These are phyloP conservation scores for Aspergillus ellipticus DNA, from an alignment of 495 filamentous ascomycete species.

Conservation along the genomic window DNA sequence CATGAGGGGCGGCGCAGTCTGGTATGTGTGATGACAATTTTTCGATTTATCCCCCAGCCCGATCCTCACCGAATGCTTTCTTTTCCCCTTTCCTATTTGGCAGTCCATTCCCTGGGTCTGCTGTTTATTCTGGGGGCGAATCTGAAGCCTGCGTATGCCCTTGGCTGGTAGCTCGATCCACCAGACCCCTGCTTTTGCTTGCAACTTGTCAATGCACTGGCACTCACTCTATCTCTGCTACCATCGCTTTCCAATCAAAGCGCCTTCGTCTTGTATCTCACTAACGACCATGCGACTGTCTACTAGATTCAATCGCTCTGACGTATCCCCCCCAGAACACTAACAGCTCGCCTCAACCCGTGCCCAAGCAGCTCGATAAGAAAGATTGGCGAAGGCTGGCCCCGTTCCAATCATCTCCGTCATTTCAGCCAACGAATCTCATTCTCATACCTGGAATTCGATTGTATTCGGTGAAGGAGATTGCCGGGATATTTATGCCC, in stretches of 20 bases:
- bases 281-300: conserved; percentile 13
- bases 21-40: conserved; percentile 19
- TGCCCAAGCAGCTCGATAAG: not conserved
- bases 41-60: conserved; percentile 1
- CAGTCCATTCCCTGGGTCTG: not conserved
- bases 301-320: conserved; percentile 10
- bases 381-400: conserved; percentile 26
- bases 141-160: not conserved
- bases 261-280: conserved; percentile 7
- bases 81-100: not conserved
- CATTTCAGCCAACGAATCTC: not conserved
- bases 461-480: not conserved
- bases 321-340: conserved; percentile 2
- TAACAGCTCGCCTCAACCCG: not conserved
- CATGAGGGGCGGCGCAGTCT: conserved; percentile 18
- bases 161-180: not conserved
- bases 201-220: not conserved
- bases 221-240: not conserved
- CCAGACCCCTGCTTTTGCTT: not conserved
- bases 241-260: not conserved
- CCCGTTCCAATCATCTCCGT: conserved; percentile 18
- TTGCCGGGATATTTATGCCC: conserved; percentile 6
- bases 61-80: not conserved
- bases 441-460: not conserved
- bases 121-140: not conserved